Conservation (phyloP, 2,329 filamentous ascomycete genomes). For the Arthrobotrys conoides region DNA sequence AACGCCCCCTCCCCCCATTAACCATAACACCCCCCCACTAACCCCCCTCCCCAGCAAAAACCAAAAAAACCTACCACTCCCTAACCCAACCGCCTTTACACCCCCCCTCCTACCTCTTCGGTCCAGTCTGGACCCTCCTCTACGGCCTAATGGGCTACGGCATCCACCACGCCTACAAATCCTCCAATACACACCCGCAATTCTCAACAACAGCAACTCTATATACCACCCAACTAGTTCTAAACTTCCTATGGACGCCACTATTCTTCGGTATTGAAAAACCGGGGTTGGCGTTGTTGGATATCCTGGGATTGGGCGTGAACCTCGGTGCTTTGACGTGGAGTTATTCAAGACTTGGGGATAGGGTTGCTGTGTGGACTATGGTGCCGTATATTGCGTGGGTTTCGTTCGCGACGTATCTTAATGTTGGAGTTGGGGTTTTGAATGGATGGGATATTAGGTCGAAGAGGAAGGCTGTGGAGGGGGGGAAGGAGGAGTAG, state of each 20-base stretch:
- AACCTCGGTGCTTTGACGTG: constrained; percentile 81
- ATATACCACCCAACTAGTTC: constrained; percentile 85
- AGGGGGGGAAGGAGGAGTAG: constrained; percentile 63
- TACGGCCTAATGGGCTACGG: constrained; percentile 89
- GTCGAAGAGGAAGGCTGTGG: constrained; percentile 61
- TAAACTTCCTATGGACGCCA: constrained; percentile 93
- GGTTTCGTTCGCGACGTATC: constrained; percentile 88
- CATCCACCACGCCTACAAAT: constrained; percentile 80
- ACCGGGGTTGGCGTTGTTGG: constrained; percentile 80
- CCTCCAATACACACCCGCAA: constrained; percentile 72
- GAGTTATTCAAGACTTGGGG: constrained; percentile 79
- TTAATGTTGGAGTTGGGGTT: constrained; percentile 78
- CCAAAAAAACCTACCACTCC: constrained; percentile 75
- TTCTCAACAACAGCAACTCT: constrained; percentile 80
- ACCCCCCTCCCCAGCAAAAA: constrained; percentile 69
- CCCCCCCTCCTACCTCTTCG: constrained; percentile 75
- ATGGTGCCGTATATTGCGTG: constrained; percentile 87
- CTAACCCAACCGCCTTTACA: constrained; percentile 78
- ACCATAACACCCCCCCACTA: constrained; percentile 15
- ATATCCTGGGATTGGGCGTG: constrained; percentile 81
- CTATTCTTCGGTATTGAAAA: constrained; percentile 86
- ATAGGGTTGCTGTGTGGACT: constrained; percentile 79
- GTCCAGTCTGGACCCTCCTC: constrained; percentile 77
- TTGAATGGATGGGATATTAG: constrained; percentile 78
- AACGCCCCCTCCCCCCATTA: constrained; percentile 4